These are phyloP conservation scores for Chalaropsis thielavioides DNA, from an alignment of 2,329 filamentous ascomycete genomes.

Conservation along the genomic window DNA sequence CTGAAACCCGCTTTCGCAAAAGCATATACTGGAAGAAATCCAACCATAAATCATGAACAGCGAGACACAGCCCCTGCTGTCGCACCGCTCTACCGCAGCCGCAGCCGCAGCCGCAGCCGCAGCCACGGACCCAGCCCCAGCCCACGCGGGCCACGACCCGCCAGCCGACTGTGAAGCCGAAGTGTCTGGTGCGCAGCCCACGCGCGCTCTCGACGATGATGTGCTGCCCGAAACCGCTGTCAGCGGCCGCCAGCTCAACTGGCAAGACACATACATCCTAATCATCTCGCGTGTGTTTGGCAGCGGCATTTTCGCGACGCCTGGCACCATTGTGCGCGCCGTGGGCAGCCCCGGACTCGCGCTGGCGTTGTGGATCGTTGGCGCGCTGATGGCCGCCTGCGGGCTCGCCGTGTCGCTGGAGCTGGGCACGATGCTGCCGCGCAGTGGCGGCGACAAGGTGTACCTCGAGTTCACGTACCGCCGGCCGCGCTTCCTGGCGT, in stretches of 20 bases:
- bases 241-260: slow-evolving; percentile 44
- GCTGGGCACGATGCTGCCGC: slow-evolving; percentile 55
- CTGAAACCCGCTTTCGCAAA: background rate
- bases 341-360: slow-evolving; percentile 53
- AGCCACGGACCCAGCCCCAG: slow-evolving; percentile 1
- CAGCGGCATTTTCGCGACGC: slow-evolving; percentile 58
- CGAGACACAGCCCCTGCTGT: slow-evolving; percentile 10
- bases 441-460: slow-evolving; percentile 54
- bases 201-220: slow-evolving; percentile 36
- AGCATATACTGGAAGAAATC: background rate
- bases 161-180: background rate
- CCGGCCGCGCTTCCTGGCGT: slow-evolving; percentile 47
- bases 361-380: slow-evolving; percentile 47
- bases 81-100: background rate
- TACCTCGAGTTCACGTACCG: slow-evolving; percentile 57
- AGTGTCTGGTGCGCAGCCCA: background rate
- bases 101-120: too few relatives aligned
- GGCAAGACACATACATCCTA: slow-evolving; percentile 50
- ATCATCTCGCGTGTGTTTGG: slow-evolving; percentile 56
- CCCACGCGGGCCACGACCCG: background rate
- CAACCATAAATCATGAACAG: background rate
- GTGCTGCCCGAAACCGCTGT: slow-evolving; percentile 45
- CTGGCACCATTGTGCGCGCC: slow-evolving; percentile 49
- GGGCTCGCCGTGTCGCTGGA: slow-evolving; percentile 50
- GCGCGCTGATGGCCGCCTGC: slow-evolving; percentile 45